These are phyloP conservation scores for Escovopsis sp. DNA, from an alignment of 2,329 filamentous ascomycete species.

Conservation along the genomic window DNA sequence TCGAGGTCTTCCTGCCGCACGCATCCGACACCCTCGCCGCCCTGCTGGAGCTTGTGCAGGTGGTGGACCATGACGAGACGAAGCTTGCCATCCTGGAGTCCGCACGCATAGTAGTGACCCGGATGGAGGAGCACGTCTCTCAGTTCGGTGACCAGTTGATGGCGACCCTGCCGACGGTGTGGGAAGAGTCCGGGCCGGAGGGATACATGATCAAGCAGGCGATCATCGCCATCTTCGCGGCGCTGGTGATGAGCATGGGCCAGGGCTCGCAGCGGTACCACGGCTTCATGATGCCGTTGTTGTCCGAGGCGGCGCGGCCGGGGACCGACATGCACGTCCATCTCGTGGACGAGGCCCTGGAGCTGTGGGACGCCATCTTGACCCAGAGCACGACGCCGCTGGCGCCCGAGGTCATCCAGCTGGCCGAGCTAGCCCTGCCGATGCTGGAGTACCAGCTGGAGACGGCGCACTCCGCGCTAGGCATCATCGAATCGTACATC, in stretches of 20 bases:
- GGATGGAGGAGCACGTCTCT: constrained; percentile 59
- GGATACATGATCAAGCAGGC: constrained; percentile 90
- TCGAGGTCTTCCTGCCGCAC: constrained; percentile 60
- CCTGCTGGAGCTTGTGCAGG: constrained; percentile 62
- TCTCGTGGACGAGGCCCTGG: constrained; percentile 79
- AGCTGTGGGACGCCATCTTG: constrained; percentile 70
- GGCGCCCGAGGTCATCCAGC: constrained; percentile 42
- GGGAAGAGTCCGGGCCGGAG: constrained; percentile 65
- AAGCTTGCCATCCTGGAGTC: constrained; percentile 85
- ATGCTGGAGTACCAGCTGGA: constrained; percentile 52
- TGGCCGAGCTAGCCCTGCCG: constrained; percentile 48
- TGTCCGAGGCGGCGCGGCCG: constrained; percentile 63
- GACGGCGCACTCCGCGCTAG: constrained; percentile 44
- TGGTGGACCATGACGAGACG: constrained; percentile 70
- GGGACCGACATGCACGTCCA: constrained; percentile 63
- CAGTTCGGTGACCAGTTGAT: constrained; percentile 69
- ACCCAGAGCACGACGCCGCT: constrained; percentile 48
- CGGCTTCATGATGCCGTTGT: constrained; percentile 62
- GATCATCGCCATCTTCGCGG: constrained; percentile 70
- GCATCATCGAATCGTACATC: constrained; percentile 56
- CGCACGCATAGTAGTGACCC: constrained; percentile 62
- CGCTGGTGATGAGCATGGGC: constrained; percentile 76
- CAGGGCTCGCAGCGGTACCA: constrained; percentile 66
- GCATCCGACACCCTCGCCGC: constrained; percentile 57
- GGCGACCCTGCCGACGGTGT: constrained; percentile 61